Percentiles rank a stretch among this genome's conserved stretches.
phyloP scores from a whole-genome alignment of 805 yeast genomes.

The Candida sonorensis region DNA sequence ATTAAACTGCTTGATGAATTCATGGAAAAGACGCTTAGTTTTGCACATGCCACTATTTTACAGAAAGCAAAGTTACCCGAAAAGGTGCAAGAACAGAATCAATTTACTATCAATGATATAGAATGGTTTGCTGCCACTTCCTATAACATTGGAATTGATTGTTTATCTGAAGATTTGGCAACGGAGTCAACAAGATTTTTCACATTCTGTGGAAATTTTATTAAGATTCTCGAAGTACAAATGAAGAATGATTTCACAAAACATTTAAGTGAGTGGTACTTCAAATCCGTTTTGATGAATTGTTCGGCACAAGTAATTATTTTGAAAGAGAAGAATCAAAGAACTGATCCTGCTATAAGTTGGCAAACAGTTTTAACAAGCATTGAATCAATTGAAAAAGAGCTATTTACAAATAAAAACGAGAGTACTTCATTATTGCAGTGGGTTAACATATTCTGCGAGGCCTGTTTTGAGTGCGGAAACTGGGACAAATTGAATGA shows the following conservation, averaged over 20 bases:
- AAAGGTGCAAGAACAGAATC: too few species aligned
- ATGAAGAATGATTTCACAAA: neutral
- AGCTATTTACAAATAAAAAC: too few species aligned
- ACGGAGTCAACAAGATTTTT: neutral
- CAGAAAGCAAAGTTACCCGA: too few species aligned
- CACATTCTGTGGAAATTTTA: neutral
- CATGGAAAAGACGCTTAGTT: too few species aligned
- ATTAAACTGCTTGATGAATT: neutral
- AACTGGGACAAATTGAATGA: conserved; percentile 1
- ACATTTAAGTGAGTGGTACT: neutral
- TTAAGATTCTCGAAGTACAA: neutral
- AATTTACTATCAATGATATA: conserved; percentile 3
- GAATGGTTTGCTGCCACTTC: conserved; percentile 2
- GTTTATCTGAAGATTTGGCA: neutral
- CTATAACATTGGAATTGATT: conserved; percentile 1
- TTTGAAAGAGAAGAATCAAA: neutral
- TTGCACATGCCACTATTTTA: too few species aligned
- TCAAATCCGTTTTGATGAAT: neutral
- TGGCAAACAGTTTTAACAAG: neutral
- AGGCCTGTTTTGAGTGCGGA: neutral
- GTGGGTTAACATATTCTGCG: too few species aligned
- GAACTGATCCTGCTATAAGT: neutral
- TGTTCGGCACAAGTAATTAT: too few species aligned
- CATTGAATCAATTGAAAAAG: too few species aligned
- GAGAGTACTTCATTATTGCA: too few species aligned